Evolutionary conservation across 1,284 basidiomycete species (phyloP), one percentile per base, ranked within the genome.

Genomic region (Spongiforma sp.): DNA sequence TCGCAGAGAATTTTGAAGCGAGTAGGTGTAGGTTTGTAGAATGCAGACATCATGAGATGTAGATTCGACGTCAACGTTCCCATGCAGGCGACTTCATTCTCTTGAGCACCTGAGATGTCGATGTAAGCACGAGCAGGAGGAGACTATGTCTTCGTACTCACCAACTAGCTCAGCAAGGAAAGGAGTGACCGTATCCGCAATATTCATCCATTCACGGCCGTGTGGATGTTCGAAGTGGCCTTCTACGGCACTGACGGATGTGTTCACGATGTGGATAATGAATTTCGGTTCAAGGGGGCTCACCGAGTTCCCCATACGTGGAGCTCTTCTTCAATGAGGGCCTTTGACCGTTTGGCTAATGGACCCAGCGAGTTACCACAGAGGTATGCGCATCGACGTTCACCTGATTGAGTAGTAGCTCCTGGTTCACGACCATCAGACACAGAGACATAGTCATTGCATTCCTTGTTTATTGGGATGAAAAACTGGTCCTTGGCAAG

Each of bases 1-100:
- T 99, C 98, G 78, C 95, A 98, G 63, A 99, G 83, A 76, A 99
- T 96, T 86, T 98, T 99, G 85, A 88, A 96, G 60, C 95, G 88
- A 64, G 83, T 81, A 64, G 85, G 72, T 11, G 93, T 94, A 4
- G 97, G 97, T 62, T 92, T 90, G 81, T 99, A 99, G 80, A 99
- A 99, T 28, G 91, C 90, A 72, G 91, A 89, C 84, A 99, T 91
- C 84, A 99, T 90, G 62, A 95, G 88, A 81, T 99, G 96, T 63
- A 99, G 83, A 82, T 99, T 99, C 71, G 90, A 89, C 32, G 98
- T 99, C 75, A 99, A 82, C 28, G 95, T 95, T 71, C 93, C 90
- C 89, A 97, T 97, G 79, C 94, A 95, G 21, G 93, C 93, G 48
- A 99, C 93, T 84, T 99, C 97, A 65, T 85, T 83, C 76, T 91